Evolutionary conservation across 1,284 basidiomycete species (phyloP), one percentile per base, ranked within the genome.

Genomic region (Ceratobasidium theobromae): DNA sequence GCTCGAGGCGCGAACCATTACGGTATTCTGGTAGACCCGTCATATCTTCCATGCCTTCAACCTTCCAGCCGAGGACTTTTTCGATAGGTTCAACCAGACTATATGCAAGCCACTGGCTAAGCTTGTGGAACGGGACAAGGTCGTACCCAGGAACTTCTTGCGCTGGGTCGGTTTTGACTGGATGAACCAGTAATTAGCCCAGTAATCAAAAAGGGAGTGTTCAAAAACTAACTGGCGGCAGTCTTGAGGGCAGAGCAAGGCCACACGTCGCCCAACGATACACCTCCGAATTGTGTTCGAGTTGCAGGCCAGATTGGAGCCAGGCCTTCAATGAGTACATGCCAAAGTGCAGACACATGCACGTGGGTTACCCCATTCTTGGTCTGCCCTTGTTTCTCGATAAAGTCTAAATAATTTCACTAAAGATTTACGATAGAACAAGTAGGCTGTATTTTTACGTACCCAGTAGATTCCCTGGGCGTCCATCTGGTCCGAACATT

Each of bases 51-150:
- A 84, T 76, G 1, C 86, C 93, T 5, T 85, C 84, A 53, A 91
- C 85, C 53, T 79, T 78, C 93, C 94, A 98, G 0, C 83, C 81
- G 2, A 95, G 80, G 0, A 88, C 78, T 69, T 82, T 85, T 75
- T 93, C 83, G 49, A 96, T 84, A 5, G 90, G 88, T 73, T 95
- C 92, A 32, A 95, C 80, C 16, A 96, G 80, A 68, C 88, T 91
- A 77, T 96, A 96, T 14, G 90, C 88, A 67, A 91, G 82, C 95
- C 96, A 98, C 70, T 93, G 91, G 0, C 91, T 92, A 53, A 98
- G 82, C 75, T 98, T 98, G 79, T 98, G 95, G 81, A 98, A 98
- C 0, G 93, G 91, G 2, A 98, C 93, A 41, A 93, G 80, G 68
- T 86, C 81, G 68, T 88, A 86, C 52, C 85, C 86, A 70, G 86